Conservation (phyloP, 1,284 basidiomycete species). For the Apiotrichum mycotoxinovorans region DNA sequence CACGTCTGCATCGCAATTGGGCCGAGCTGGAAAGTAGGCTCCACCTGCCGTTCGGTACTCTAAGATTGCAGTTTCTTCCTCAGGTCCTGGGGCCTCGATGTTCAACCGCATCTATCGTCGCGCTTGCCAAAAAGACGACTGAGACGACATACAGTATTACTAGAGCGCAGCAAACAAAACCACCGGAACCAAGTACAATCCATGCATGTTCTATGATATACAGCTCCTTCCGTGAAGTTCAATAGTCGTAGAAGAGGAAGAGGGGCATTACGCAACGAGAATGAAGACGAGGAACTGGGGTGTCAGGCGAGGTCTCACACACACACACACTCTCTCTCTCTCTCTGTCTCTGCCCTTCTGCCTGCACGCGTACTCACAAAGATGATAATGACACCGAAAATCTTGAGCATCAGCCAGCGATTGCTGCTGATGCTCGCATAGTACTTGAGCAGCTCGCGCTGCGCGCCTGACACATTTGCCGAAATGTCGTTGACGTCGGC, state of each 20-base stretch:
- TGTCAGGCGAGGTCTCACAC: conserved; percentile 8
- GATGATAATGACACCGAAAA: conserved; percentile 89
- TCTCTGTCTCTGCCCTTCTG: too few species aligned
- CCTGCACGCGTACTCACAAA: too few species aligned
- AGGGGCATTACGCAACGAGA: conserved; percentile 64
- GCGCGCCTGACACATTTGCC: conserved; percentile 81
- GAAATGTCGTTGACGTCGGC: conserved; percentile 97
- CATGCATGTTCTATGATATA: conserved; percentile 11
- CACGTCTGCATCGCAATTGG: too few species aligned
- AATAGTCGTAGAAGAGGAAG: conserved; percentile 14
- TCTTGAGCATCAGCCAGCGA: conserved; percentile 97
- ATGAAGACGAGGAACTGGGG: conserved; percentile 88
- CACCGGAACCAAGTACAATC: not conserved
- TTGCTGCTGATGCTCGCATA: conserved; percentile 93
- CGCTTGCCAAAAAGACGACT: too few species aligned
- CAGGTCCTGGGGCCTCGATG: too few species aligned
- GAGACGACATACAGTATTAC: too few species aligned
- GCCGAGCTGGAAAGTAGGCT: too few species aligned
- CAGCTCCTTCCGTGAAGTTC: not conserved
- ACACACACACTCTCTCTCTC: not conserved
- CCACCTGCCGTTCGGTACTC: too few species aligned
- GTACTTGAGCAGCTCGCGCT: conserved; percentile 88
- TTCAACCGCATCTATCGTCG: too few species aligned
- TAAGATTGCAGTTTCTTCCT: too few species aligned
- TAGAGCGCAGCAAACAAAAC: too few species aligned